These are phyloP conservation scores for Byssoonygena ceratinophila DNA, from an alignment of 2,329 filamentous ascomycete genomes.

Conservation along the genomic window DNA sequence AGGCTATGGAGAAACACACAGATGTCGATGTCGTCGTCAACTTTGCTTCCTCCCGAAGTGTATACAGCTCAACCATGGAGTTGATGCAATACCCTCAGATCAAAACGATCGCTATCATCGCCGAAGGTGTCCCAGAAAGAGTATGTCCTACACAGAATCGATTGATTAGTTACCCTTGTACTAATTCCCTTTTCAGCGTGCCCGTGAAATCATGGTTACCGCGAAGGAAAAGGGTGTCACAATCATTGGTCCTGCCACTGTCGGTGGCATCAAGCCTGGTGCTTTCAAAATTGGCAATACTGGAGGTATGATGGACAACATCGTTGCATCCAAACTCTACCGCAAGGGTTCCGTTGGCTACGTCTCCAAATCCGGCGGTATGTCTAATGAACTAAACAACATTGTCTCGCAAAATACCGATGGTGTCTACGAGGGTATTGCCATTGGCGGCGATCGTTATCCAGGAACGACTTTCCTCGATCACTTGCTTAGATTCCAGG, in stretches of 20 bases:
- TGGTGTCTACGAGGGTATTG: conserved; percentile 97
- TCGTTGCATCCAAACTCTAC: conserved; percentile 99
- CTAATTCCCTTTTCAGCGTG: conserved; percentile 52
- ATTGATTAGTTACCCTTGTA: neutral
- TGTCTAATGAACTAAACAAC: conserved; percentile 99
- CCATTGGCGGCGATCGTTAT: conserved; percentile 98
- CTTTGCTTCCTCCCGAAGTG: conserved; percentile 97
- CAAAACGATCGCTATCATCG: conserved; percentile 98
- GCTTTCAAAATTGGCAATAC: conserved; percentile 99
- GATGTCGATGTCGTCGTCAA: conserved; percentile 98
- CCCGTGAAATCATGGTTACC: conserved; percentile 92
- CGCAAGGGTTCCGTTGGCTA: conserved; percentile 97
- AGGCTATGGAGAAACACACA: conserved; percentile 90
- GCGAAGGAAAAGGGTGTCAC: conserved; percentile 98
- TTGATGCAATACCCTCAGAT: conserved; percentile 95
- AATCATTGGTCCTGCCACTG: conserved; percentile 96
- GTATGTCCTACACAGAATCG: conserved; percentile 40
- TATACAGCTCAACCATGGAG: conserved; percentile 98
- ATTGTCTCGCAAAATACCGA: conserved; percentile 94
- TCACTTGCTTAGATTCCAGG: conserved; percentile 91
- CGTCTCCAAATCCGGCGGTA: conserved; percentile 99
- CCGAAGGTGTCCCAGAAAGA: conserved; percentile 96
- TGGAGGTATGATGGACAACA: conserved; percentile 99
- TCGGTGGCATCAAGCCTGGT: conserved; percentile 98
- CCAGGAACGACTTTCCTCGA: conserved; percentile 99